Conservation (phyloP, 495 filamentous ascomycete genomes). For the Massariosphaeria phaeospora region DNA sequence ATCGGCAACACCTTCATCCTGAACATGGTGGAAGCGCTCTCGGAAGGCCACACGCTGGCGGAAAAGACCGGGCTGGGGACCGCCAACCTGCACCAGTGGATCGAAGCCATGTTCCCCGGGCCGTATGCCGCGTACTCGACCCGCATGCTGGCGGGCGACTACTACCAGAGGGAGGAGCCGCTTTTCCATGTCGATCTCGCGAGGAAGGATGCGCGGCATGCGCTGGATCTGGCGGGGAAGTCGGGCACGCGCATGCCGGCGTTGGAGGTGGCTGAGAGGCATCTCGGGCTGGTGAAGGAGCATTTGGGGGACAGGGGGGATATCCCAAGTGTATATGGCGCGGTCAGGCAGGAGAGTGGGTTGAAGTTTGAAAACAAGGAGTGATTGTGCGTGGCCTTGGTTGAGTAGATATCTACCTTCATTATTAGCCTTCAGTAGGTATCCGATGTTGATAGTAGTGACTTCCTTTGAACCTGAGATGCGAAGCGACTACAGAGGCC, state of each 20-base stretch:
- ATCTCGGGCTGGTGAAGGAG: slow-evolving; percentile 65
- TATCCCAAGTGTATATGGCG: slow-evolving; percentile 79
- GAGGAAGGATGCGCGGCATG: slow-evolving; percentile 79
- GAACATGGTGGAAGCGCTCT: slow-evolving; percentile 72
- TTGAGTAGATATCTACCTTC: too few species aligned
- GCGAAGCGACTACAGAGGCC: too few species aligned
- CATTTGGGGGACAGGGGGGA: slow-evolving; percentile 72
- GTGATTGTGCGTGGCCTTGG: too few species aligned
- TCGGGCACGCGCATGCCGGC: slow-evolving; percentile 60
- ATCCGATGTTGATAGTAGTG: too few species aligned
- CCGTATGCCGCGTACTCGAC: slow-evolving; percentile 65
- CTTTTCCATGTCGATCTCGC: slow-evolving; percentile 84
- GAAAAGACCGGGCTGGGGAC: slow-evolving; percentile 75
- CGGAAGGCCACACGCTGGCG: slow-evolving; percentile 69
- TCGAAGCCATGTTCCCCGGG: slow-evolving; percentile 62
- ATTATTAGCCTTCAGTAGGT: too few species aligned
- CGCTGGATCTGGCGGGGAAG: slow-evolving; percentile 57
- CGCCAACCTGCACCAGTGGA: slow-evolving; percentile 61
- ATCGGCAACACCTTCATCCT: slow-evolving; percentile 85
- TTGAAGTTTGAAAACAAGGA: slow-evolving; percentile 59
- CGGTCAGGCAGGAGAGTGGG: slow-evolving; percentile 62
- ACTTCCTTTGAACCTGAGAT: too few species aligned
- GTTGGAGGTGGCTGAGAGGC: slow-evolving; percentile 61
- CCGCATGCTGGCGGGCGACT: slow-evolving; percentile 71
- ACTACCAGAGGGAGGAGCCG: slow-evolving; percentile 65